A percentile compares a stretch with the other conserved stretches of the same genome.
Evolutionary conservation across 108 stramenopile species (phyloP).

Genomic region (Conticribra guillardii): DNA sequence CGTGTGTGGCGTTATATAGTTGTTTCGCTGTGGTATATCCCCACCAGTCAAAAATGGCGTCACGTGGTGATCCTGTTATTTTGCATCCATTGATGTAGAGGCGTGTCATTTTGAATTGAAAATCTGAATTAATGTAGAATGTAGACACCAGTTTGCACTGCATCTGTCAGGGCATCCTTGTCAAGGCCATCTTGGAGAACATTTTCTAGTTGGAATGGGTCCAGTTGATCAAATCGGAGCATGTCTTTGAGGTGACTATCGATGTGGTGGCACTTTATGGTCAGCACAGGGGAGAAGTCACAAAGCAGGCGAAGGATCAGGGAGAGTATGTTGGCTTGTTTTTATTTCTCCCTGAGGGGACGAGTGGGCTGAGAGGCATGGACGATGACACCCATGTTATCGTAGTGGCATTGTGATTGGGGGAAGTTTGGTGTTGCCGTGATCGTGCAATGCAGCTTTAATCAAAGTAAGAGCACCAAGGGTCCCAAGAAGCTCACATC

Average conservation of each 20-base stretch:
- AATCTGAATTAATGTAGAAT: background rate
- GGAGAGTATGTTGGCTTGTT: slow-evolving; percentile 4
- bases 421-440: too few species aligned
- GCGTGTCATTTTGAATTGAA: background rate
- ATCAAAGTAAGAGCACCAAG: background rate
- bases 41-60: slow-evolving; percentile 1
- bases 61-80: slow-evolving; percentile 1
- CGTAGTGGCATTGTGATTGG: background rate
- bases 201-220: background rate
- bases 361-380: background rate
- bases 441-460: background rate
- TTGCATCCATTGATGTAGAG: background rate
- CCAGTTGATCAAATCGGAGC: background rate
- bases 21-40: background rate
- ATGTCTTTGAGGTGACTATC: slow-evolving; percentile 11
- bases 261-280: background rate
- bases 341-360: slow-evolving; percentile 2
- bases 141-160: background rate
- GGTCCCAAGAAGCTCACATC: slow-evolving; percentile 7
- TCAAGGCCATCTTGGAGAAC: background rate
- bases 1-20: background rate
- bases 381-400: slow-evolving; percentile 13
- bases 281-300: background rate
- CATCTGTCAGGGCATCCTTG: background rate
- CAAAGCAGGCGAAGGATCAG: background rate